phyloP scores from a whole-genome alignment of 805 yeast genomes.

The Candida maesae region DNA sequence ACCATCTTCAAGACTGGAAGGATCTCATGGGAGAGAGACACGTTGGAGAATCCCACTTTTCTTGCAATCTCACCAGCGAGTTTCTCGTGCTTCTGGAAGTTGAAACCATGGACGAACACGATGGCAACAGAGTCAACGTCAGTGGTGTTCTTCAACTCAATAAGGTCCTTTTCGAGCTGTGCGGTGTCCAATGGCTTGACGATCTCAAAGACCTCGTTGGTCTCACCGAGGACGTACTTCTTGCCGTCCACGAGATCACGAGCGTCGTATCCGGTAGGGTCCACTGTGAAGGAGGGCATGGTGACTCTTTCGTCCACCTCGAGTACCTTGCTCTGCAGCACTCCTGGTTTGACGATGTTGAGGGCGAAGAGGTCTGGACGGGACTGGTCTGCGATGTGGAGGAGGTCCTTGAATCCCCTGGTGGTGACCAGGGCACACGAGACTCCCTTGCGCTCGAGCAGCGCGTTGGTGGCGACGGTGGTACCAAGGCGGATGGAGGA shows the following conservation, averaged over 20 bases:
- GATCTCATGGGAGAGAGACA: constrained; percentile 18
- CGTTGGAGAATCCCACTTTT: constrained; percentile 28
- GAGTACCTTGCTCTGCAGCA: constrained; percentile 39
- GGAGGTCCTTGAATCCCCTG: constrained; percentile 47
- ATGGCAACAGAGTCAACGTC: constrained; percentile 32
- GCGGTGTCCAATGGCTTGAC: constrained; percentile 32
- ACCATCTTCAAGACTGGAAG: constrained; percentile 37
- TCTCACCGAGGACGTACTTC: constrained; percentile 38
- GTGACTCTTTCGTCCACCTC: constrained; percentile 54
- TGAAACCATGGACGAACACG: constrained; percentile 34
- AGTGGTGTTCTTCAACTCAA: constrained; percentile 24
- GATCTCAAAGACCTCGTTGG: constrained; percentile 37
- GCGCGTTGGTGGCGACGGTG: constrained; percentile 52
- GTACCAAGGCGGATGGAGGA: constrained; percentile 45
- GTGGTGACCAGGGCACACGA: constrained; percentile 45
- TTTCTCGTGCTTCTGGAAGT: constrained; percentile 37
- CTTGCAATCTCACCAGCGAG: constrained; percentile 32
- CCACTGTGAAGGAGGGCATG: constrained; percentile 46
- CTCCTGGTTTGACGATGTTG: constrained; percentile 44
- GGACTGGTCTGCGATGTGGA: constrained; percentile 50
- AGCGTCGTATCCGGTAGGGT: constrained; percentile 43
- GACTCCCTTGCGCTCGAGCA: constrained; percentile 50
- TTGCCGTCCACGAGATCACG: constrained; percentile 27
- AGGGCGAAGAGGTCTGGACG: constrained; percentile 49
- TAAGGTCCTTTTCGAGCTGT: constrained; percentile 19